phyloP scores from a whole-genome alignment of 2,329 filamentous ascomycete genomes.

The Fusarium kyushuense region DNA sequence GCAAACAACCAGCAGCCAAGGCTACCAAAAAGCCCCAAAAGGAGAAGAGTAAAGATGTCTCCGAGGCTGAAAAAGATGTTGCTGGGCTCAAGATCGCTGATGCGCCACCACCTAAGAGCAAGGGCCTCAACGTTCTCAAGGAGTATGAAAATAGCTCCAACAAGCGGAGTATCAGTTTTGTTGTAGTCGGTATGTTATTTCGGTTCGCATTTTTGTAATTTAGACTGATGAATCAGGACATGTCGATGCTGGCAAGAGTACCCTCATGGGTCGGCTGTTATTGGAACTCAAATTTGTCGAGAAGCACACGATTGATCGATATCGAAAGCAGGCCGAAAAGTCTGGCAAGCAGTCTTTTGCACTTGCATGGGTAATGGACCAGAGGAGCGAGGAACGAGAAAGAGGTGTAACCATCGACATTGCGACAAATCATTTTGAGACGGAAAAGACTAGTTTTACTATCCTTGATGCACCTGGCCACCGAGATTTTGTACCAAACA shows the following conservation, averaged over 20 bases:
- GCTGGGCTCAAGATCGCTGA: constrained; percentile 61
- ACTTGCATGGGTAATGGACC: constrained; percentile 95
- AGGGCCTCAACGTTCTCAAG: constrained; percentile 85
- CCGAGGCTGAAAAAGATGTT: constrained; percentile 46
- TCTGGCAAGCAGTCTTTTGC: constrained; percentile 97
- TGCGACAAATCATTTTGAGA: constrained; percentile 94
- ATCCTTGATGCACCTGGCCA: constrained; percentile 97
- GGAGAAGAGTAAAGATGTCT: constrained; percentile 54
- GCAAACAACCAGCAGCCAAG: constrained; percentile 61
- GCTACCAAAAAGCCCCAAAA: constrained; percentile 57
- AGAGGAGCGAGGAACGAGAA: constrained; percentile 87
- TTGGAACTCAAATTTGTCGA: constrained; percentile 91
- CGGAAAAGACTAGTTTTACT: constrained; percentile 86
- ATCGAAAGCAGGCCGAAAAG: constrained; percentile 87
- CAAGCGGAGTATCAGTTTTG: constrained; percentile 89
- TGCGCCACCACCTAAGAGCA: constrained; percentile 71
- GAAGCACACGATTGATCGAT: constrained; percentile 87
- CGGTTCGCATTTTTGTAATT: not conserved
- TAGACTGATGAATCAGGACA: constrained; percentile 71
- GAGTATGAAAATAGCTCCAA: constrained; percentile 80
- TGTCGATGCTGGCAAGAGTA: constrained; percentile 97
- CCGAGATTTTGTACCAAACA: constrained; percentile 96
- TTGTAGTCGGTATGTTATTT: constrained; percentile 81
- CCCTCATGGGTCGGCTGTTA: constrained; percentile 93
- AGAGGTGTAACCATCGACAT: constrained; percentile 97